These are phyloP conservation scores for Candida glaebosa DNA, from an alignment of 805 yeast species.

Conservation along the genomic window DNA sequence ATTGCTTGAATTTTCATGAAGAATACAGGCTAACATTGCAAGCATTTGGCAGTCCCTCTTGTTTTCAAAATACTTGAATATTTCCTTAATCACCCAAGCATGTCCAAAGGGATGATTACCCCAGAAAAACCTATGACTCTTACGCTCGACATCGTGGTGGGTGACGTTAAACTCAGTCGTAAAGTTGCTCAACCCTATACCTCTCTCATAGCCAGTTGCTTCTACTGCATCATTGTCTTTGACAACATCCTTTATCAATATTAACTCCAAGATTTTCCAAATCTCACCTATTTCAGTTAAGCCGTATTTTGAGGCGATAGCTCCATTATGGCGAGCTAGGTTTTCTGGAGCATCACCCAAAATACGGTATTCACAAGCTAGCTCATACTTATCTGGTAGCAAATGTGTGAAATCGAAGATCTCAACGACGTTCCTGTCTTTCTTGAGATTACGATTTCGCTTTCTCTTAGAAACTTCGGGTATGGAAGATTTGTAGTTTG, in stretches of 20 bases:
- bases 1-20: constrained; percentile 42
- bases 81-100: constrained; percentile 57
- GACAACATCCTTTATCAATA: constrained; percentile 40
- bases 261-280: constrained; percentile 62
- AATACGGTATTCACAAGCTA: constrained; percentile 65
- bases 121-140: constrained; percentile 52
- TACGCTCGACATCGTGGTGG: not conserved
- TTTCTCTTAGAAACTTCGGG: constrained; percentile 28
- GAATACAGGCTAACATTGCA: constrained; percentile 79
- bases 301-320: constrained; percentile 63
- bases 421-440: constrained; percentile 52
- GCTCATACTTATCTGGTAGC: constrained; percentile 69
- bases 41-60: constrained; percentile 79
- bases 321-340: constrained; percentile 66
- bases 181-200: not conserved
- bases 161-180: not conserved
- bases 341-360: constrained; percentile 61
- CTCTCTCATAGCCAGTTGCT: not conserved
- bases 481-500: constrained; percentile 33
- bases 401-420: constrained; percentile 64
- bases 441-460: constrained; percentile 18
- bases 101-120: constrained; percentile 78
- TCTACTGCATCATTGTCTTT: not conserved
- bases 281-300: constrained; percentile 63
- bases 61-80: constrained; percentile 62